Conservation (phyloP, 208 protist species). For the Leishmania guyanensis region DNA sequence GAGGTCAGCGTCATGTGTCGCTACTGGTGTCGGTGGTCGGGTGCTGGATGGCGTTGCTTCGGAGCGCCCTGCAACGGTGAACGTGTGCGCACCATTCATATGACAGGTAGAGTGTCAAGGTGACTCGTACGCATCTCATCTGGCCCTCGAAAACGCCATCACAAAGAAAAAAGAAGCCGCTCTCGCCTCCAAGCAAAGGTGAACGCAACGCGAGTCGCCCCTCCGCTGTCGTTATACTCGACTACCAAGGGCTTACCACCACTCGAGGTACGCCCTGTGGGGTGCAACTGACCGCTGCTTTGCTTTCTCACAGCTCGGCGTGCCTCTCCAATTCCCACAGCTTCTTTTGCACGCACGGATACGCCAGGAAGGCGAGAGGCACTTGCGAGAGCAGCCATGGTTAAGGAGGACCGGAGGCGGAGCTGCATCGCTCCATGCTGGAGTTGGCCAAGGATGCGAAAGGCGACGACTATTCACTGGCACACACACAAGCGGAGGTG, state of each 20-base stretch:
- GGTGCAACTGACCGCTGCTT: neutral
- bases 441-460: neutral
- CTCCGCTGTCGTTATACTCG: neutral
- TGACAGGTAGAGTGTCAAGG: neutral
- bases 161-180: neutral
- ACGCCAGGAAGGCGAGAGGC: neutral
- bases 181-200: neutral
- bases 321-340: neutral
- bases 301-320: neutral
- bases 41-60: neutral
- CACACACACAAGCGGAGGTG: neutral
- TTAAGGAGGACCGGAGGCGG: neutral
- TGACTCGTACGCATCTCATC: neutral
- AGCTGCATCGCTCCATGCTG: neutral
- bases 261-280: neutral
- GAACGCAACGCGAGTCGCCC: neutral
- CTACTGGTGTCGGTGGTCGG: neutral
- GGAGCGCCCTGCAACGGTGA: neutral
- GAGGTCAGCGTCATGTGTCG: neutral
- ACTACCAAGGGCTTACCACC: neutral
- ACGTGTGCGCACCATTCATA: neutral
- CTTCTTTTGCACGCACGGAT: neutral
- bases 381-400: neutral
- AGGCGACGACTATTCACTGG: neutral
- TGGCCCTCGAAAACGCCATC: neutral